Evolutionary conservation across 768 basidiomycete species (phyloP).

Genomic region (Russula emetica): DNA sequence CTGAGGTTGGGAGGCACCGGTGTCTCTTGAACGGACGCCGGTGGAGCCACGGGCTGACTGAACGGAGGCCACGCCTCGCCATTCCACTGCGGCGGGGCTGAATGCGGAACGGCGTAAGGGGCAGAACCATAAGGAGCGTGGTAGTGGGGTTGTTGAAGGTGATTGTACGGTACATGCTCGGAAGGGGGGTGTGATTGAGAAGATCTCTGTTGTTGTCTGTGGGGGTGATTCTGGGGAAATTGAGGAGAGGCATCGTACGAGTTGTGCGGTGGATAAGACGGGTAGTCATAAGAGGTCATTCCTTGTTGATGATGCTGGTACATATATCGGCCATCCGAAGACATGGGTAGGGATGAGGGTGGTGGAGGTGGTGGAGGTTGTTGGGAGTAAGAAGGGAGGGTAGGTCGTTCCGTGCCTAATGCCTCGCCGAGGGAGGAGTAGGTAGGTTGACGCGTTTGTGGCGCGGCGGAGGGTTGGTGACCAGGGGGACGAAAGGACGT

Average conservation of each 20-base stretch:
- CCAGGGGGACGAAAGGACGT: constrained; percentile 20
- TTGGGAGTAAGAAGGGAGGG: constrained; percentile 22
- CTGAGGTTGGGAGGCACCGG: constrained; percentile 9
- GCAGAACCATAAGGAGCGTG: constrained; percentile 26
- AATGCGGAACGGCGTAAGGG: constrained; percentile 24
- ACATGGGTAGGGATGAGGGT: constrained; percentile 35
- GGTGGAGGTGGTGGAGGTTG: constrained; percentile 20
- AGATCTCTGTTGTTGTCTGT: constrained; percentile 30
- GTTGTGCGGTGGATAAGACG: constrained; percentile 38
- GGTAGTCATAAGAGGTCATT: constrained; percentile 49
- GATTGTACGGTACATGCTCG: constrained; percentile 30
- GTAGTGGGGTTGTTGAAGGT: constrained; percentile 29
- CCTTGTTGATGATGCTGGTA: constrained; percentile 45
- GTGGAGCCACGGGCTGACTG: constrained; percentile 12
- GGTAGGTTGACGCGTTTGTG: constrained; percentile 23
- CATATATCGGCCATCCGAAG: constrained; percentile 52
- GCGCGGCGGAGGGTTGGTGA: constrained; percentile 17
- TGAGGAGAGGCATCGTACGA: constrained; percentile 34
- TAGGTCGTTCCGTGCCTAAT: constrained; percentile 23
- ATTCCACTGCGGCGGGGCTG: constrained; percentile 27
- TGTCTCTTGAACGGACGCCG: constrained; percentile 21
- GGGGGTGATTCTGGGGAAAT: constrained; percentile 31
- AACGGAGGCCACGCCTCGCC: constrained; percentile 28
- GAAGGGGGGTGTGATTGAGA: constrained; percentile 33
- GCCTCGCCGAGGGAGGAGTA: constrained; percentile 32